Evolutionary conservation across 352 stramenopile species (phyloP), one percentile per base, ranked within the genome.

Genomic region (Phytophthora boehmeriae): DNA sequence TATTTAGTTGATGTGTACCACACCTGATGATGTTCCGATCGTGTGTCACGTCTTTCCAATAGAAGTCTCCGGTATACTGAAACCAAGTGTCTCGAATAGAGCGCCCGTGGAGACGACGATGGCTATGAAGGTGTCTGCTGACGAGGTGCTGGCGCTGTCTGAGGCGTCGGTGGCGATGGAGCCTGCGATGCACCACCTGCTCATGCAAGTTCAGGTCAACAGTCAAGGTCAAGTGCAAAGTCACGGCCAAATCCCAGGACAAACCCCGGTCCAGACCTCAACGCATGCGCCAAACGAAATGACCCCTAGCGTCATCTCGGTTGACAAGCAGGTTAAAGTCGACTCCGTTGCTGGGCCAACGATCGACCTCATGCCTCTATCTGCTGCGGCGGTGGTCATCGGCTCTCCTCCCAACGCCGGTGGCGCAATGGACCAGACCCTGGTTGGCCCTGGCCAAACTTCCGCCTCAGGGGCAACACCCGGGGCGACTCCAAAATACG

Each of bases 121-220:
- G 59, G 58, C 66, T 43, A 69, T 68, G 59, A 90, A 87, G 70
- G 68, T 69, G 34, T 73, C 75, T 20, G 53, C 78, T 16, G 77
- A 88, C 42, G 77, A 89, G 28, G 76, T 87, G 63, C 54, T 89
- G 42, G 78, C 75, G 54, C 79, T 90, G 19, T 77, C 86, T 46
- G 67, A 73, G 55, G 76, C 75, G 48, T 54, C 73, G 38, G 75
- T 60, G 47, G 65, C 52, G 4, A 28, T 80, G 34, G 74, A 86
- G 32, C 66, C 78, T 10, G 55, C 66, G 36, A 81, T 88, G 61
- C 74, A 88, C 52, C 76, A 88, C 47, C 60, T 91, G 19, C 64
- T 89, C 14, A 60, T 84, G 25, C 82, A 91, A 49, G 71, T 88
- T 20, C 63, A 74, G 55, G 60, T 20, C 50, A 73, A 27, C 68